phyloP scores from a whole-genome alignment of 768 basidiomycete species.

The Gyrodon lividus region DNA sequence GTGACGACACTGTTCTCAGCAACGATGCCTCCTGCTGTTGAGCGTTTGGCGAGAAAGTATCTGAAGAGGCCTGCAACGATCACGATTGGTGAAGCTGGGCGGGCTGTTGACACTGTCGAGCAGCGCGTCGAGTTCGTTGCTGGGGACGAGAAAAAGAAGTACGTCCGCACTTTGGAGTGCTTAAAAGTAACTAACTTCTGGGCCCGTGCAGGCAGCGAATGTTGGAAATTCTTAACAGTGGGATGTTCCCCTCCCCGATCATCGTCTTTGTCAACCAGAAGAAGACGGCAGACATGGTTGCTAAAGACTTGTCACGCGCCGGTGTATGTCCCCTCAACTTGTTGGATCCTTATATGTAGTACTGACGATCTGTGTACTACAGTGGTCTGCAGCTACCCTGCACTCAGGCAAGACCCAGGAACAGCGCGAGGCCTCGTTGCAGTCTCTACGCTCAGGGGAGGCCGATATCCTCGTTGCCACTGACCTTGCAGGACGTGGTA shows the following conservation, averaged over 20 bases:
- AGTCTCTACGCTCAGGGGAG: slow-evolving; percentile 81
- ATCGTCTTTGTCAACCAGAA: slow-evolving; percentile 99
- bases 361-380: slow-evolving; percentile 9
- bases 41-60: slow-evolving; percentile 92
- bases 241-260: slow-evolving; percentile 82
- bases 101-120: slow-evolving; percentile 97
- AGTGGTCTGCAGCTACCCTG: slow-evolving; percentile 90
- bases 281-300: slow-evolving; percentile 98
- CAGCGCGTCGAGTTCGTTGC: slow-evolving; percentile 91
- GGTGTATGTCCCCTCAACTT: slow-evolving; percentile 55
- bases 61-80: slow-evolving; percentile 90
- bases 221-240: slow-evolving; percentile 90
- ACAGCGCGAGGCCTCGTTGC: slow-evolving; percentile 91
- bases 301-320: slow-evolving; percentile 88
- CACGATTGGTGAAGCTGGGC: slow-evolving; percentile 96
- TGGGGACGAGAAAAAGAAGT: slow-evolving; percentile 98
- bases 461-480: slow-evolving; percentile 92
- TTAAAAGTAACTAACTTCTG: slow-evolving; percentile 11
- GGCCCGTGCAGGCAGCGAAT: slow-evolving; percentile 60
- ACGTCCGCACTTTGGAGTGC: slow-evolving; percentile 28
- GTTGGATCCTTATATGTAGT: neutral
- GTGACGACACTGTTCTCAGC: slow-evolving; percentile 98
- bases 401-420: slow-evolving; percentile 99
- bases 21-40: slow-evolving; percentile 98
- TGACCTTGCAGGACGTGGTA: slow-evolving; percentile 96